phyloP scores from a whole-genome alignment of 257 asterid genomes.

The Nicotiana sylvestris region DNA sequence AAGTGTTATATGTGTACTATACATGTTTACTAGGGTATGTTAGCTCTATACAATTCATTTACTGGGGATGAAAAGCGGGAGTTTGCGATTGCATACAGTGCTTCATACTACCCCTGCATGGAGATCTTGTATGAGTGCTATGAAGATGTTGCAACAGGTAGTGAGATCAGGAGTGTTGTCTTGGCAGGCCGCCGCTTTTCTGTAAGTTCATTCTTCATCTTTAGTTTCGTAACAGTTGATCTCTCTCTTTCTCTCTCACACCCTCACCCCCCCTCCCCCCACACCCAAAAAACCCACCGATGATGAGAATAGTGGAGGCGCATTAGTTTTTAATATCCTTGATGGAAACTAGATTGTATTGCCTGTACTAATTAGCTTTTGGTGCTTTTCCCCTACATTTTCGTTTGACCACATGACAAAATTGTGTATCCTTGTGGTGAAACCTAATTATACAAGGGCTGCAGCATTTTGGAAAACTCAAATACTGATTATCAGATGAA shows the following conservation, averaged over 20 bases:
- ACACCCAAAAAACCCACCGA: too few relatives aligned
- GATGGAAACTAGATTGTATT: background rate
- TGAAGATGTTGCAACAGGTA: constrained; percentile 92
- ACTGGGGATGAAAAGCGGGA: constrained; percentile 68
- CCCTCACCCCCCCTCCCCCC: too few relatives aligned
- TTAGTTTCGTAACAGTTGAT: background rate
- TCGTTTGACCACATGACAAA: background rate
- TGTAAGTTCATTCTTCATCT: constrained; percentile 34
- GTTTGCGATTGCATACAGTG: constrained; percentile 80
- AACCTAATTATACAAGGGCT: background rate
- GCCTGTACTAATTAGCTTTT: background rate
- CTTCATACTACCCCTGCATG: constrained; percentile 94
- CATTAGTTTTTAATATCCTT: background rate
- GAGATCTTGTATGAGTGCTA: constrained; percentile 92
- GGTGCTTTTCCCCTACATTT: background rate
- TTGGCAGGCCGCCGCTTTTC: constrained; percentile 94
- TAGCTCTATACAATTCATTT: constrained; percentile 71
- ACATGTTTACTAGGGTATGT: constrained; percentile 56
- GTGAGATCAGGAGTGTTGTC: constrained; percentile 90
- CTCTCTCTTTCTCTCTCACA: background rate
- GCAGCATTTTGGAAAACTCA: background rate
- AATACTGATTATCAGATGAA: background rate
- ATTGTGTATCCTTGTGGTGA: background rate
- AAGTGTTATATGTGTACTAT: background rate
- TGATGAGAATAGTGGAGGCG: background rate